Evolutionary conservation across 1,284 basidiomycete genomes (phyloP).

Genomic region (Melampsora occidentalis): DNA sequence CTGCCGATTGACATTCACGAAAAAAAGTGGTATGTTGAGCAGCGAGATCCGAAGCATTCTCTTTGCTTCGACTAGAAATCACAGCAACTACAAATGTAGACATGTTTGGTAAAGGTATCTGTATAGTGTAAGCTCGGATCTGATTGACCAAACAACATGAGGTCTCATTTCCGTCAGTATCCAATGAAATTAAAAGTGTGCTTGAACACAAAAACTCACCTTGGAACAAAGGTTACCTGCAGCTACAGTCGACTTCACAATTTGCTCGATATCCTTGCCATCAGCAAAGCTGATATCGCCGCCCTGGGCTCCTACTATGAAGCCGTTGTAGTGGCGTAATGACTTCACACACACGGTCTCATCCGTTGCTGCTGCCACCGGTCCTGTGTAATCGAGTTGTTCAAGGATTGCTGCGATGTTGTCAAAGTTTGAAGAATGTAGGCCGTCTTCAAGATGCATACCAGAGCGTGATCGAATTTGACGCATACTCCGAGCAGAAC

Average conservation of each 20-base stretch:
- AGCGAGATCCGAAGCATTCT: neutral
- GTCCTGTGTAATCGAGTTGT: constrained; percentile 12
- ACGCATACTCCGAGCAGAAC: neutral
- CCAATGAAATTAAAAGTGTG: no score
- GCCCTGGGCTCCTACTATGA: constrained; percentile 16
- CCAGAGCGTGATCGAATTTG: neutral
- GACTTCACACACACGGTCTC: constrained; percentile 10
- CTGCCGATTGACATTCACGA: neutral
- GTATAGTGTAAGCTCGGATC: constrained; percentile 12
- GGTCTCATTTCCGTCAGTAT: neutral
- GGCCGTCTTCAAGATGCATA: constrained; percentile 4
- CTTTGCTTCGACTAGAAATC: constrained; percentile 11
- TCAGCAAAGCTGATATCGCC: constrained; percentile 10
- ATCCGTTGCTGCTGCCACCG: neutral
- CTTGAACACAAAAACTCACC: neutral
- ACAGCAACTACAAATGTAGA: neutral
- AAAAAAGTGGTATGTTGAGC: neutral
- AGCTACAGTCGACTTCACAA: neutral
- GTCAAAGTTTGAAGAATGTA: constrained; percentile 5
- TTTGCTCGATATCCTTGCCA: neutral
- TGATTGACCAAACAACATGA: neutral
- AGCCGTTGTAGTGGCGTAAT: constrained; percentile 13
- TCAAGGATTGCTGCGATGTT: neutral
- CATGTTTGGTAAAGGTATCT: constrained; percentile 1
- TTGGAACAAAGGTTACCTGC: neutral